Base-by-base conservation (phyloP, 2,329 filamentous ascomycete species). In the Colletotrichum godetiae region DNA sequence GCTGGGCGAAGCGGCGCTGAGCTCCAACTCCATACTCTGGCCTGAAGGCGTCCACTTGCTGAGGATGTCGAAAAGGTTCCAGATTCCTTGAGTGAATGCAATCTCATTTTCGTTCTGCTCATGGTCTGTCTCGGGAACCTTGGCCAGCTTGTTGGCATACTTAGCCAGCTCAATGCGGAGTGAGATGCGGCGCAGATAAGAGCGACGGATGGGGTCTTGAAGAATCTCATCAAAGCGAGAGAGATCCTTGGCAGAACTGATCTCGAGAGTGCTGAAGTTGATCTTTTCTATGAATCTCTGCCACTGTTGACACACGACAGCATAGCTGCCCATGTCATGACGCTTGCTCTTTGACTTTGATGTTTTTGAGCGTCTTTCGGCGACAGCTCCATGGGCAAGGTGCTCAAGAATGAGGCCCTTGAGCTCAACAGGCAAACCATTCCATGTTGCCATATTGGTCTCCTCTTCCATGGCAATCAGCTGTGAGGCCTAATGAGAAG, bases 271-370 rank as follows among this genome's bases (percentile, higher is more conserved):
- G 15, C 58, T 63, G 69, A 80, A 79, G 65, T 74, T 78, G 70
- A 75, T 63, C 60, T 75, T 72, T 68, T 80, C 79, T 42, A 79
- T 74, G 42, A 74, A 68, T 3, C 73, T 73, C 22, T 78, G 78
- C 79, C 79, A 80, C 35, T 78, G 75, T 42, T 61, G 60, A 66
- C 77, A 78, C 35, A 80, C 78, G 7, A 77, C 75, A n/a, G 78
- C 78, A 52, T 78, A 78, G 56, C 74, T 73, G 27, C 77, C 67
- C 71, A 73, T 73, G 61, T 70, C 71, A 58, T 70, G 67, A 56
- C 71, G 71, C 19, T 52, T 60, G 59, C 46, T 37, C 61, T 66
- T 73, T 19, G 42, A 33, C 61, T 53, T 58, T 46, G 53, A 70
- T 12, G 55, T 58, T 52, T 61, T 73, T 33, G 60, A 60, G 27